Evolutionary conservation across 1,284 basidiomycete genomes (phyloP).

Genomic region (Marasmius oreades): DNA sequence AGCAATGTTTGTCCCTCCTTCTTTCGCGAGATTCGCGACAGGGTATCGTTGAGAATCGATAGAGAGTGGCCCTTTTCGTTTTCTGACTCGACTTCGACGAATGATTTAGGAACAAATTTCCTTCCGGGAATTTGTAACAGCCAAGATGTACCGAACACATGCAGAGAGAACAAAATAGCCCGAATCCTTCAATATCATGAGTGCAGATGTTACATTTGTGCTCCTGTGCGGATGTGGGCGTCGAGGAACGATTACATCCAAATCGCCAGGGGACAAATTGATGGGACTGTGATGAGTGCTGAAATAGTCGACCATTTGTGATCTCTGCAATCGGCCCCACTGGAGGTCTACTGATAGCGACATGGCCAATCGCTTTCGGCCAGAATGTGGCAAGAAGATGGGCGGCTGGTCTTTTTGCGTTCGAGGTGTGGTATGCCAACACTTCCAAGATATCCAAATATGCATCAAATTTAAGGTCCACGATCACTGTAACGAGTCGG

Average conservation of each 20-base stretch:
- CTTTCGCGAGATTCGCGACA: conserved; percentile 23
- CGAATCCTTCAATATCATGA: conserved; percentile 51
- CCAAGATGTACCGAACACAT: conserved; percentile 64
- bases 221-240: conserved; percentile 34
- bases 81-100: conserved; percentile 38
- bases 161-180: conserved; percentile 63
- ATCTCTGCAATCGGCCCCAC: conserved; percentile 30
- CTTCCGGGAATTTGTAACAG: conserved; percentile 69
- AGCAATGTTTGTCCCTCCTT: conserved; percentile 40
- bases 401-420: conserved; percentile 52
- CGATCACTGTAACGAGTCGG: conserved; percentile 55
- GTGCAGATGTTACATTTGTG: conserved; percentile 52
- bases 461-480: conserved; percentile 60
- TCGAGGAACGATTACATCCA: conserved; percentile 26
- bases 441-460: conserved; percentile 70
- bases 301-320: conserved; percentile 12
- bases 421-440: conserved; percentile 58
- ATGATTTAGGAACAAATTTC: conserved; percentile 55
- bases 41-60: conserved; percentile 55
- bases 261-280: conserved; percentile 71
- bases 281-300: conserved; percentile 45
- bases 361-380: conserved; percentile 67
- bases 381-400: conserved; percentile 58
- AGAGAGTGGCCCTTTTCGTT: conserved; percentile 54
- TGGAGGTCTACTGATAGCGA: conserved; percentile 45